Conservation (phyloP, 805 yeast genomes). For the Starmera dryadoides region DNA sequence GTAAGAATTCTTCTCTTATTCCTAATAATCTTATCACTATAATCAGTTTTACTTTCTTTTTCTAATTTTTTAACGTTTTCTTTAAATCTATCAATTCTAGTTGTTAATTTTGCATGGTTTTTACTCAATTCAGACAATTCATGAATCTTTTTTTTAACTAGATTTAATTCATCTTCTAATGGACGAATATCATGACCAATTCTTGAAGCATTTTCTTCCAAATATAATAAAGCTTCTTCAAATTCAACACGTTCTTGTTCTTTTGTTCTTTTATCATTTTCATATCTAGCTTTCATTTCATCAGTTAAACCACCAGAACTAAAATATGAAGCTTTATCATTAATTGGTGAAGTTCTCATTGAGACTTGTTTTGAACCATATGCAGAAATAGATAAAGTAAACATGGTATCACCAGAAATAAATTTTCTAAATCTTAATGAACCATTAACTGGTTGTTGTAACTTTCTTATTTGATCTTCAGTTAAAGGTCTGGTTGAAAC, state of each 20-base stretch:
- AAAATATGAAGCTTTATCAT: conserved; percentile 6
- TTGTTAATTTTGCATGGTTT: conserved; percentile 15
- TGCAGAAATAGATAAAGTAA: conserved; percentile 44
- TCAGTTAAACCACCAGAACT: conserved; percentile 13
- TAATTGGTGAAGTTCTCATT: conserved; percentile 9
- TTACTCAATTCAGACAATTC: conserved; percentile 9
- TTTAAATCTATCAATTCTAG: conserved; percentile 21
- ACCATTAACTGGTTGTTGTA: conserved; percentile 34
- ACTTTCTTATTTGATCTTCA: conserved; percentile 28
- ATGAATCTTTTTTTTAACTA: conserved; percentile 11
- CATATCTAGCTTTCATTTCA: conserved; percentile 6
- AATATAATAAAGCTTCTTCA: conserved; percentile 2
- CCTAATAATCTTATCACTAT: conserved; percentile 27
- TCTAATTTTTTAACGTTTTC: conserved; percentile 26
- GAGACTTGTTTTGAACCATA: conserved; percentile 54
- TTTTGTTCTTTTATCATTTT: conserved; percentile 6
- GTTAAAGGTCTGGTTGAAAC: conserved; percentile 43
- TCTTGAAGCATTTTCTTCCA: conserved; percentile 2
- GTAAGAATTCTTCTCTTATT: conserved; percentile 23
- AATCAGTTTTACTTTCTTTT: conserved; percentile 33
- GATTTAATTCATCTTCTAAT: conserved; percentile 13
- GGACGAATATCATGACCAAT: conserved; percentile 6
- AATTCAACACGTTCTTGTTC: background rate
- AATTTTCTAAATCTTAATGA: conserved; percentile 44
- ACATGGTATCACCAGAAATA: conserved; percentile 50